Evolutionary conservation across 495 filamentous ascomycete genomes (phyloP).

Genomic region (Jackrogersella minutella): DNA sequence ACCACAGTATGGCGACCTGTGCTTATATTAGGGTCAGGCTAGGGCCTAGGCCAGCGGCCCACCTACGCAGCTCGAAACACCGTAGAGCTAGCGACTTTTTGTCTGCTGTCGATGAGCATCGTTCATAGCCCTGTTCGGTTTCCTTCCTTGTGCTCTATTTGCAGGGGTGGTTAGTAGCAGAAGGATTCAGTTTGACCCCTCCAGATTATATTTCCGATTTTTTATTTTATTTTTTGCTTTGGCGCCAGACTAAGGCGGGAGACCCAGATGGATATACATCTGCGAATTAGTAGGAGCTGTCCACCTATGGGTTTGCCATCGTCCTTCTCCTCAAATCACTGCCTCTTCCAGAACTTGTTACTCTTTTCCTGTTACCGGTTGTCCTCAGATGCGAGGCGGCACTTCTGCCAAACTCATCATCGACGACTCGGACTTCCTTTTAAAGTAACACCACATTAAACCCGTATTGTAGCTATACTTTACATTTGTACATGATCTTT

Average conservation of each 20-base stretch:
- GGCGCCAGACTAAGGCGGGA: constrained; percentile 38
- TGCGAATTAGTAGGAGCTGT: constrained; percentile 30
- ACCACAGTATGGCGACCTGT: constrained; percentile 41
- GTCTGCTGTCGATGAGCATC: constrained; percentile 33
- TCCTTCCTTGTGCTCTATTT: constrained; percentile 35
- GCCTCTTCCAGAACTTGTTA: constrained; percentile 34
- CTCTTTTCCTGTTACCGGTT: constrained; percentile 26
- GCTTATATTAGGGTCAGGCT: constrained; percentile 43
- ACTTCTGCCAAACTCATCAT: constrained; percentile 24
- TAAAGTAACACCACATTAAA: constrained; percentile 41
- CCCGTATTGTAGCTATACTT: constrained; percentile 34
- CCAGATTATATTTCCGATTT: constrained; percentile 45
- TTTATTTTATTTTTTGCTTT: too few species aligned
- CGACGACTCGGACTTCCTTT: constrained; percentile 26
- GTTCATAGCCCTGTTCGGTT: constrained; percentile 39
- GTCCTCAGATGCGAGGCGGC: constrained; percentile 26
- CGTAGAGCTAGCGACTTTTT: constrained; percentile 34
- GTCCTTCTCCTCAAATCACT: constrained; percentile 41
- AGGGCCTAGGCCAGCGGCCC: constrained; percentile 38
- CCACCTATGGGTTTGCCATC: constrained; percentile 34
- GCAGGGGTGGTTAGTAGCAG: constrained; percentile 40
- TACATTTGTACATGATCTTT: constrained; percentile 39
- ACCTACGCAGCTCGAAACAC: constrained; percentile 42
- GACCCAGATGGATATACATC: constrained; percentile 39
- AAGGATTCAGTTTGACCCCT: constrained; percentile 48